Percentiles rank a stretch among this genome's conserved stretches.
Evolutionary conservation across 2,329 filamentous ascomycete genomes (phyloP).

Genomic region (Clarireedia hainanense): DNA sequence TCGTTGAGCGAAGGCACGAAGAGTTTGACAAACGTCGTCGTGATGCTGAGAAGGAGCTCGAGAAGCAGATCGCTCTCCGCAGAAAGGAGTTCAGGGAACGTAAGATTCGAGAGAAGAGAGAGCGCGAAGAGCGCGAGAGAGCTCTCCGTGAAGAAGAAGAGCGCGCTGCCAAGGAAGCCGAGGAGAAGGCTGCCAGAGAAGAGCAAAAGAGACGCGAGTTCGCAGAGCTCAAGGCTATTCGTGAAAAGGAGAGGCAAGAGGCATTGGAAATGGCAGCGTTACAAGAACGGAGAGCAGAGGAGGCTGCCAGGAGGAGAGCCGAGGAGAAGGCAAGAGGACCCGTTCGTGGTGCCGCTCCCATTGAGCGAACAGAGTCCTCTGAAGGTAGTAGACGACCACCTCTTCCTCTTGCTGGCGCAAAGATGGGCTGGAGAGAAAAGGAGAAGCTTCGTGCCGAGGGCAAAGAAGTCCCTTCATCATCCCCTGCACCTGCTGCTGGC

Average conservation of each 20-base stretch:
- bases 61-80: slow-evolving; percentile 81
- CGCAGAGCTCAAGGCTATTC: slow-evolving; percentile 57
- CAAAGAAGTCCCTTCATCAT: slow-evolving; percentile 16
- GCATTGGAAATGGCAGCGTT: slow-evolving; percentile 53
- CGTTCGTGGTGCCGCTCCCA: slow-evolving; percentile 33
- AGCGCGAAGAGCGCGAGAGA: slow-evolving; percentile 77
- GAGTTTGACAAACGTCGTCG: slow-evolving; percentile 94
- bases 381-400: slow-evolving; percentile 27
- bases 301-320: slow-evolving; percentile 69
- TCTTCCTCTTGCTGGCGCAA: slow-evolving; percentile 51
- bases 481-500: not conserved
- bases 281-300: slow-evolving; percentile 80
- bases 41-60: slow-evolving; percentile 84
- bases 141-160: slow-evolving; percentile 78
- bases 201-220: slow-evolving; percentile 71
- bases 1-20: slow-evolving; percentile 81
- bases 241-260: slow-evolving; percentile 62
- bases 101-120: slow-evolving; percentile 72
- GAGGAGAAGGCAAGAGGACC: slow-evolving; percentile 40
- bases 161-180: slow-evolving; percentile 69
- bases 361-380: slow-evolving; percentile 31
- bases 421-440: slow-evolving; percentile 60
- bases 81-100: slow-evolving; percentile 83
- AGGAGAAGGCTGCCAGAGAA: slow-evolving; percentile 72
- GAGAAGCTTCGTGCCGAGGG: slow-evolving; percentile 42